A percentile compares a stretch with the other conserved stretches of the same genome.
Evolutionary conservation across 2,329 filamentous ascomycete genomes (phyloP).

Genomic region (Xylaria arbuscula): DNA sequence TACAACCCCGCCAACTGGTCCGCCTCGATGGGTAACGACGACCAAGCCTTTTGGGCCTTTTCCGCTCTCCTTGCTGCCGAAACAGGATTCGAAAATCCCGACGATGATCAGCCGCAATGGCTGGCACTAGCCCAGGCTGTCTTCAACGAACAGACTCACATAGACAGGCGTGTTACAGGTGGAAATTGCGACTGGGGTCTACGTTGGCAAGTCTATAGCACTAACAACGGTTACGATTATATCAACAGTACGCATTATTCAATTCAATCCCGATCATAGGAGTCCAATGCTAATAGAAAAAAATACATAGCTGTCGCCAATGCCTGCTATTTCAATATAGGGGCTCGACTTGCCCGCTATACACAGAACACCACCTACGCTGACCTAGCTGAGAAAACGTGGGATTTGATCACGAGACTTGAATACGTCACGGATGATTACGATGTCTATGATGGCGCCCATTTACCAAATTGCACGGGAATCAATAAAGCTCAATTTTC

Average conservation of each 20-base stretch:
- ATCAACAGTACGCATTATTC: slow-evolving; percentile 66
- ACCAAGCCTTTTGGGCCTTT: slow-evolving; percentile 77
- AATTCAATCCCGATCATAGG: not conserved
- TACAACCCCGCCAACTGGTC: slow-evolving; percentile 72
- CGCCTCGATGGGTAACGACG: slow-evolving; percentile 72
- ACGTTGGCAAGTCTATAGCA: slow-evolving; percentile 80
- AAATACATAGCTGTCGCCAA: slow-evolving; percentile 64
- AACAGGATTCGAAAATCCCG: slow-evolving; percentile 69
- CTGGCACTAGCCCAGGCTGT: slow-evolving; percentile 75
- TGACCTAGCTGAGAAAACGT: slow-evolving; percentile 69
- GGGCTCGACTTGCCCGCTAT: slow-evolving; percentile 76
- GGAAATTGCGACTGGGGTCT: slow-evolving; percentile 74
- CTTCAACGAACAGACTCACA: slow-evolving; percentile 69
- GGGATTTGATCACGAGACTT: slow-evolving; percentile 68
- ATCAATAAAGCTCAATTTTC: slow-evolving; percentile 73
- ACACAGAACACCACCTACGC: slow-evolving; percentile 74
- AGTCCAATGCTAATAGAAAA: slow-evolving; percentile 25
- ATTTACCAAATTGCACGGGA: slow-evolving; percentile 69
- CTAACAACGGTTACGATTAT: slow-evolving; percentile 81
- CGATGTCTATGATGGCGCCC: slow-evolving; percentile 73
- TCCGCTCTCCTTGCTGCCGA: slow-evolving; percentile 75
- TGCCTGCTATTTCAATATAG: slow-evolving; percentile 72
- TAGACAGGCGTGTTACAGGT: slow-evolving; percentile 70
- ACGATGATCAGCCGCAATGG: slow-evolving; percentile 66
- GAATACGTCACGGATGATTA: slow-evolving; percentile 71